These are phyloP conservation scores for Colletotrichum sp. DNA, from an alignment of 2,329 filamentous ascomycete species.

Conservation along the genomic window DNA sequence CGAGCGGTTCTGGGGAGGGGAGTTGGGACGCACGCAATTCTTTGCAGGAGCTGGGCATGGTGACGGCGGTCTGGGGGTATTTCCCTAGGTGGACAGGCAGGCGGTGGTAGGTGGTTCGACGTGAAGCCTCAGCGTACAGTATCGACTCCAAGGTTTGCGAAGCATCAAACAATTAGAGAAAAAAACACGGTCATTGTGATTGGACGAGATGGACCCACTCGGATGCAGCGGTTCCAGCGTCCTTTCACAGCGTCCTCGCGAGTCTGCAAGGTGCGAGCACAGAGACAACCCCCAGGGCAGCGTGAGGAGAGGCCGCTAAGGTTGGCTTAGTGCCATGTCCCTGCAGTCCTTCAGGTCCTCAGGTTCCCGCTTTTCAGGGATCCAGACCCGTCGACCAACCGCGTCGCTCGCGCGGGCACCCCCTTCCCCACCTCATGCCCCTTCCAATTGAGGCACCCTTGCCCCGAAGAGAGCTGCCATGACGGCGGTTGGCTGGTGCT, in stretches of 20 bases:
- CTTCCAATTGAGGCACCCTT: neutral
- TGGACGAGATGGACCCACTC: neutral
- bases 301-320: neutral
- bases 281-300: neutral
- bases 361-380: neutral
- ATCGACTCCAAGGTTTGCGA: slow-evolving; percentile 25
- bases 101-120: slow-evolving; percentile 3
- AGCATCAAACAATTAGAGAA: neutral
- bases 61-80: slow-evolving; percentile 28
- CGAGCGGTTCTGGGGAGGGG: neutral
- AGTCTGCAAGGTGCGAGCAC: slow-evolving; percentile 8
- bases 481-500: neutral
- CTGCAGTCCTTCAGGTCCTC: slow-evolving; percentile 8
- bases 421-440: neutral
- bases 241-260: too few species aligned
- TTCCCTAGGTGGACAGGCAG: slow-evolving; percentile 2
- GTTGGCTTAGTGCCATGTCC: neutral
- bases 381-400: slow-evolving; percentile 3
- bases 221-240: slow-evolving; percentile 1
- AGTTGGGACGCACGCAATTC: slow-evolving; percentile 76
- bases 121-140: neutral
- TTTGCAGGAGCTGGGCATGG: slow-evolving; percentile 95
- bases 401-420: neutral
- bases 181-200: neutral
- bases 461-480: neutral